These are phyloP conservation scores for Xylaria multiplex DNA, from an alignment of 2,329 filamentous ascomycete species.

Conservation along the genomic window DNA sequence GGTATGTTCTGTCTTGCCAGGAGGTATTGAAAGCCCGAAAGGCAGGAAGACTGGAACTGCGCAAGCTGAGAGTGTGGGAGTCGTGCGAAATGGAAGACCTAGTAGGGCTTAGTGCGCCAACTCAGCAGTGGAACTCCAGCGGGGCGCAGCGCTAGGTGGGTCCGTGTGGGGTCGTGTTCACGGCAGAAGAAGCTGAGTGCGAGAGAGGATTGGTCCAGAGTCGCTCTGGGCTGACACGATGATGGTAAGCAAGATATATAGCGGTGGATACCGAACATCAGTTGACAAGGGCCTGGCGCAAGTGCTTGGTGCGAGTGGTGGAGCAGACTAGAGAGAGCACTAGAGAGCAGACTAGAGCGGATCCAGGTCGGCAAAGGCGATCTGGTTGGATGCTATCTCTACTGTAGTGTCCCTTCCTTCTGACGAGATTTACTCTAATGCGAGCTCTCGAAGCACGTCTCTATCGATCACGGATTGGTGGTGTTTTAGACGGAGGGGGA, in stretches of 20 bases:
- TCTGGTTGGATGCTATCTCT: constrained; percentile 23
- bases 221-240: constrained; percentile 48
- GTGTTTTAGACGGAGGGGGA: not conserved
- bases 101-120: constrained; percentile 46
- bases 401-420: not conserved
- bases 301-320: constrained; percentile 26
- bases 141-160: constrained; percentile 39
- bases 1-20: constrained; percentile 15
- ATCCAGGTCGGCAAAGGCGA: constrained; percentile 23
- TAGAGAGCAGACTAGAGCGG: constrained; percentile 12
- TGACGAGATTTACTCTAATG: constrained; percentile 2
- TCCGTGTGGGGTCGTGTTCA: constrained; percentile 29
- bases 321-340: constrained; percentile 12
- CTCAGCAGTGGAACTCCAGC: constrained; percentile 43
- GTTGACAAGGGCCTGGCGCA: constrained; percentile 25
- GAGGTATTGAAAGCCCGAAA: constrained; percentile 13
- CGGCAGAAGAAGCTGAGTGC: constrained; percentile 37
- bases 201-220: constrained; percentile 47
- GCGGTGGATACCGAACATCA: constrained; percentile 10
- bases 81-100: constrained; percentile 34
- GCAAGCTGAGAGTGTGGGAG: constrained; percentile 11
- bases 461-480: not conserved
- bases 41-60: constrained; percentile 23
- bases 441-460: not conserved
- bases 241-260: constrained; percentile 37